These are phyloP conservation scores for Aulographum hederae DNA, from an alignment of 2,329 filamentous ascomycete species.

Conservation along the genomic window DNA sequence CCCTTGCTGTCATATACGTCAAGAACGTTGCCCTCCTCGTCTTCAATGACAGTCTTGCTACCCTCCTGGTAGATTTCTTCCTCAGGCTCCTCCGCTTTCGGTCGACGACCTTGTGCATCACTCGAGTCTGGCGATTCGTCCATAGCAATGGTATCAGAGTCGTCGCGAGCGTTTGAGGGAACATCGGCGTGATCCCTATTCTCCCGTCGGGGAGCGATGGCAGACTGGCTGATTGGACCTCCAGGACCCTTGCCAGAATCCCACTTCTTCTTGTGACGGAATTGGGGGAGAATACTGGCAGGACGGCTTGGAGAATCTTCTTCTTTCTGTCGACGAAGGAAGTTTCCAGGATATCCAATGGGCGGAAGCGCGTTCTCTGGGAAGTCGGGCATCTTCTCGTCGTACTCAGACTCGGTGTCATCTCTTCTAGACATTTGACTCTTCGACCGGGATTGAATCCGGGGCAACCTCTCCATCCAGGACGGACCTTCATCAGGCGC, in stretches of 20 bases:
- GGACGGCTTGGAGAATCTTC: constrained; percentile 54
- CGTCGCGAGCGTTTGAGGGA: constrained; percentile 4
- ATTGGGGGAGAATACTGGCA: constrained; percentile 28
- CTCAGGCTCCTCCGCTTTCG: constrained; percentile 11
- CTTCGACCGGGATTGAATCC: constrained; percentile 66
- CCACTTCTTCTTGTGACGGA: constrained; percentile 48
- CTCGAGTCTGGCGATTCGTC: constrained; percentile 17
- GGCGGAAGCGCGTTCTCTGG: constrained; percentile 51
- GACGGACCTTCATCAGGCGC: constrained; percentile 73
- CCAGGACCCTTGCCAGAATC: constrained; percentile 58
- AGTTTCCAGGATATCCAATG: constrained; percentile 48
- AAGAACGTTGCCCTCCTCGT: constrained; percentile 72
- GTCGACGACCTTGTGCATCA: constrained; percentile 16
- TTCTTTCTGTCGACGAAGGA: constrained; percentile 60
- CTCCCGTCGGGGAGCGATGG: constrained; percentile 44
- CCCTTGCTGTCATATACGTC: constrained; percentile 35
- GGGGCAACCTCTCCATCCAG: constrained; percentile 89
- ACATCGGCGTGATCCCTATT: background rate
- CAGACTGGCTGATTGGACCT: constrained; percentile 76
- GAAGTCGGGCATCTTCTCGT: constrained; percentile 42
- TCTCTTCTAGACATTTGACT: constrained; percentile 56
- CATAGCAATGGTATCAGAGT: constrained; percentile 25
- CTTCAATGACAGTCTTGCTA: constrained; percentile 60
- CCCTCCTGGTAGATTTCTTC: constrained; percentile 71
- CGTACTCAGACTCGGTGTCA: constrained; percentile 33